Conservation (phyloP, 164 flowering plant species). For the Magnolia sinica region DNA sequence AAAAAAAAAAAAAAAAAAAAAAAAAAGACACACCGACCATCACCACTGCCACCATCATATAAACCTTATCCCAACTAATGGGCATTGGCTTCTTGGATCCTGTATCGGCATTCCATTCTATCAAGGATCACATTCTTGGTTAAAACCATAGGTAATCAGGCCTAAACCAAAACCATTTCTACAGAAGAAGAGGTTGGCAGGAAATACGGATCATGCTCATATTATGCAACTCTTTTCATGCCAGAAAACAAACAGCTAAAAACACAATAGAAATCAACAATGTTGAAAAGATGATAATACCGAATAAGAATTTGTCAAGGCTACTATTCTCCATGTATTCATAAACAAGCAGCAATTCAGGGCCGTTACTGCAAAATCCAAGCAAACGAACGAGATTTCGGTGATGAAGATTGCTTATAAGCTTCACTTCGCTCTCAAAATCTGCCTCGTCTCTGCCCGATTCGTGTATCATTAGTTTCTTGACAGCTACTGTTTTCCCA, state of each 20-base stretch:
- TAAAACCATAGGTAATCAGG: too few relatives aligned
- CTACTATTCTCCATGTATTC: conserved; percentile 57
- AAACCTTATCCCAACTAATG: too few relatives aligned
- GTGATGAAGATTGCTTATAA: conserved; percentile 59
- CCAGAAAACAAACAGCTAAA: not conserved
- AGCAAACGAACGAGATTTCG: conserved; percentile 54
- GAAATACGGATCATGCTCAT: not conserved
- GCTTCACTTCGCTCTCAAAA: conserved; percentile 51
- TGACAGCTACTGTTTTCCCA: not conserved
- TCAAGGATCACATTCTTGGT: too few relatives aligned
- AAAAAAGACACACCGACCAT: too few relatives aligned
- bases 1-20: too few relatives aligned
- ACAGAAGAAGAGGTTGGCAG: not conserved
- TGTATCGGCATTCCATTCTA: too few relatives aligned
- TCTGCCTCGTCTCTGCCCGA: conserved; percentile 24
- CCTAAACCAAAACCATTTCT: not conserved
- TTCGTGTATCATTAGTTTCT: not conserved
- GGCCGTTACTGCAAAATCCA: conserved; percentile 52
- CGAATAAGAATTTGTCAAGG: conserved; percentile 52
- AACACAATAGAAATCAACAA: not conserved
- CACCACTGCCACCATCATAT: too few relatives aligned
- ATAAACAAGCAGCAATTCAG: conserved; percentile 45
- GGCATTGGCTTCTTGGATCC: too few relatives aligned
- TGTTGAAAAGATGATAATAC: conserved; percentile 21
- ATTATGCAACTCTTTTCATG: not conserved